Conservation (phyloP, 139 green algal genomes). For the Tetradesmus lagerheimii region DNA sequence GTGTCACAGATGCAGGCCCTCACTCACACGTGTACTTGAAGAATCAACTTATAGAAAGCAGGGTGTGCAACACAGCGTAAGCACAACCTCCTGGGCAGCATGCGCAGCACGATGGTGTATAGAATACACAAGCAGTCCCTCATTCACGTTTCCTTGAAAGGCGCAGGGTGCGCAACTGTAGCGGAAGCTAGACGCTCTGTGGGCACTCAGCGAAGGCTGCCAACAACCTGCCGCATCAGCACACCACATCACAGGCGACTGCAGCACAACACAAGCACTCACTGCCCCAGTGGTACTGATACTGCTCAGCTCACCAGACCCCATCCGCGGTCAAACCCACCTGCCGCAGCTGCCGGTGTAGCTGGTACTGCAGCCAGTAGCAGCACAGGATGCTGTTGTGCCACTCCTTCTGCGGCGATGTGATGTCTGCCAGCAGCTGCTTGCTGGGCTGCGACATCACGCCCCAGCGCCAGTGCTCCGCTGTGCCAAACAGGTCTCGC, state of each 20-base stretch:
- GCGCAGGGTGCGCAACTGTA: too few relatives aligned
- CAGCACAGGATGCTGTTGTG: conserved; percentile 43
- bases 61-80: neutral
- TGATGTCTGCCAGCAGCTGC: conserved; percentile 72
- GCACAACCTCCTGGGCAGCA: neutral
- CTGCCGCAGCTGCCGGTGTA: conserved; percentile 86
- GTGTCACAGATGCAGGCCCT: too few relatives aligned
- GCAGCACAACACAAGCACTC: neutral
- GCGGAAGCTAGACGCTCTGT: too few relatives aligned
- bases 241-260: too few relatives aligned
- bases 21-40: too few relatives aligned
- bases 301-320: neutral
- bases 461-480: conserved; percentile 95
- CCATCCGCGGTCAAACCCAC: conserved; percentile 4
- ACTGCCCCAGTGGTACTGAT: neutral
- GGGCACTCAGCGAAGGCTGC: too few relatives aligned
- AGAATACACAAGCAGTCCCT: too few relatives aligned
- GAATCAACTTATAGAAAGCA: too few relatives aligned
- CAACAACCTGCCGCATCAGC: too few relatives aligned
- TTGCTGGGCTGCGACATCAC: conserved; percentile 57
- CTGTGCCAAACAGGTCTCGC: conserved; percentile 87
- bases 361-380: conserved; percentile 94
- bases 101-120: neutral
- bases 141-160: too few relatives aligned
- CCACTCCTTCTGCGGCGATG: conserved; percentile 58